A percentile compares a stretch with the other conserved stretches of the same genome.
These are phyloP conservation scores for Sclerotinia subarctica DNA, from an alignment of 2,329 filamentous ascomycete species.

Conservation along the genomic window DNA sequence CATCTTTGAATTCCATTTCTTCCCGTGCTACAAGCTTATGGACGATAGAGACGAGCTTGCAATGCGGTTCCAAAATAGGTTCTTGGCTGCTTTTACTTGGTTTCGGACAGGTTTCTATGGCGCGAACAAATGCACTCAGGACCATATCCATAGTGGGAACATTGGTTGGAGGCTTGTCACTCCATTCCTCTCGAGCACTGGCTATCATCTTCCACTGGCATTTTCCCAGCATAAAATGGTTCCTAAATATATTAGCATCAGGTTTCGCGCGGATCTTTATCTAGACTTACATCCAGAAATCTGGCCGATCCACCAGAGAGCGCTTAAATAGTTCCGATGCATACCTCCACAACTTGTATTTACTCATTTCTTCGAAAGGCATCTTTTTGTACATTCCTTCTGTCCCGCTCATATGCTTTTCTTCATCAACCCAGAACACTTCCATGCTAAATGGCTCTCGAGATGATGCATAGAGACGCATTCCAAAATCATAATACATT, in stretches of 20 bases:
- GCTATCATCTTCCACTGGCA: constrained; percentile 69
- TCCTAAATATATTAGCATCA: constrained; percentile 42
- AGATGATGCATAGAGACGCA: constrained; percentile 65
- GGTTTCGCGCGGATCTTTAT: not conserved
- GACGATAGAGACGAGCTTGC: constrained; percentile 64
- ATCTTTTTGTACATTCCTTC: constrained; percentile 55
- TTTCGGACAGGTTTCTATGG: constrained; percentile 59
- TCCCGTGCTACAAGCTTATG: constrained; percentile 58
- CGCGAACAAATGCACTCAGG: constrained; percentile 54
- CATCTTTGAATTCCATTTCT: constrained; percentile 32
- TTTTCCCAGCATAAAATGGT: constrained; percentile 68
- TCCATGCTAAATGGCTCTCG: constrained; percentile 66
- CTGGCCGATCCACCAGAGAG: constrained; percentile 56
- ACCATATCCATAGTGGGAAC: constrained; percentile 44
- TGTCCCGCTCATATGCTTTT: constrained; percentile 56
- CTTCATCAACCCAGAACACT: constrained; percentile 60
- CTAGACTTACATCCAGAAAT: constrained; percentile 57
- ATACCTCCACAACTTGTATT: constrained; percentile 63
- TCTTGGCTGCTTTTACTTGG: constrained; percentile 59
- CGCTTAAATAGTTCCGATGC: constrained; percentile 58
- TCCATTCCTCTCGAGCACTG: constrained; percentile 43
- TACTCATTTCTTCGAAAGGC: constrained; percentile 55
- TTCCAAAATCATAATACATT: constrained; percentile 66
- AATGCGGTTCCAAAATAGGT: constrained; percentile 69
- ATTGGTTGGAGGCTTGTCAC: constrained; percentile 38